Conservation (phyloP, 495 filamentous ascomycete genomes). For the Daldinia childiae region DNA sequence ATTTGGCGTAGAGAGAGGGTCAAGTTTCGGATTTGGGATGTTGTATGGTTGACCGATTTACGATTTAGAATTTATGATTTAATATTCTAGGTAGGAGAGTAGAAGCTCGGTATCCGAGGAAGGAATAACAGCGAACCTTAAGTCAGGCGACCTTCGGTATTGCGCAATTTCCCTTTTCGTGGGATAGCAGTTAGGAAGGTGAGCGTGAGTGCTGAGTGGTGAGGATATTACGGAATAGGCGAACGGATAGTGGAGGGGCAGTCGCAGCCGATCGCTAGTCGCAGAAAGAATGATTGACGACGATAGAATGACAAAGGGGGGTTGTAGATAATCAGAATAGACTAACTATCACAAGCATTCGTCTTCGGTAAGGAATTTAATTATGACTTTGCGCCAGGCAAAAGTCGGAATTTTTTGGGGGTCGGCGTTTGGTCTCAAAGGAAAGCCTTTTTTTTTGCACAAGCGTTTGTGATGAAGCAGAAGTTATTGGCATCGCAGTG, state of each 20-base stretch:
- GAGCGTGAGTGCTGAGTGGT: background rate
- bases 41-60: slow-evolving; percentile 4
- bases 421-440: slow-evolving; percentile 3
- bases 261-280: slow-evolving; percentile 9
- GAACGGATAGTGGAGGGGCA: slow-evolving; percentile 24
- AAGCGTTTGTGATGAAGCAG: slow-evolving; percentile 1
- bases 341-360: background rate
- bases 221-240: slow-evolving; percentile 2
- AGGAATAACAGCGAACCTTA: background rate
- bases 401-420: slow-evolving; percentile 11
- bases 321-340: background rate
- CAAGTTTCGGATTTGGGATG: slow-evolving; percentile 1
- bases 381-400: slow-evolving; percentile 42
- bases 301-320: background rate
- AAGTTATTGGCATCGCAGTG: slow-evolving; percentile 10
- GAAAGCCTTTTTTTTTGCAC: slow-evolving; percentile 6
- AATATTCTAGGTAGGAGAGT: background rate
- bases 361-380: background rate
- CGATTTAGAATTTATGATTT: background rate
- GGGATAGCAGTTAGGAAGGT: slow-evolving; percentile 5
- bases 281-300: slow-evolving; percentile 13
- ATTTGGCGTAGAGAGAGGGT: background rate
- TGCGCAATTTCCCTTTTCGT: slow-evolving; percentile 11
- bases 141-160: background rate
- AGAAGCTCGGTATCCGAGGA: background rate